These are phyloP conservation scores for Trichoderma hamatum DNA, from an alignment of 2,329 filamentous ascomycete species.

Conservation along the genomic window DNA sequence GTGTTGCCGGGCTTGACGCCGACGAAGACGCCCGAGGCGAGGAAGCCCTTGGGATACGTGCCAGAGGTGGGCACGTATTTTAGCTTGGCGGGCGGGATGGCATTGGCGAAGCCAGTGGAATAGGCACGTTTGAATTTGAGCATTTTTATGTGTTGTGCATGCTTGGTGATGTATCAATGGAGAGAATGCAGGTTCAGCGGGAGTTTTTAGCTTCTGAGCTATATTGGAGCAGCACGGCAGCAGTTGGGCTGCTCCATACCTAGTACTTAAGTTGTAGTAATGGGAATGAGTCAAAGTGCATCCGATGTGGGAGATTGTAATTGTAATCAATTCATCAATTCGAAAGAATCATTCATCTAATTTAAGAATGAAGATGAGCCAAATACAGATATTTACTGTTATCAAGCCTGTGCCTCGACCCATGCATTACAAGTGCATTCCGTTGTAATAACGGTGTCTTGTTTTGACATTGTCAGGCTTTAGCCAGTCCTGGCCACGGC, in stretches of 20 bases:
- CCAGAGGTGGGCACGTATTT: slow-evolving; percentile 87
- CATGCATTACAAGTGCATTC: no score
- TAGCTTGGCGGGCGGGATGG: slow-evolving; percentile 76
- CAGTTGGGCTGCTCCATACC: background rate
- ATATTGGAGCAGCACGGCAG: background rate
- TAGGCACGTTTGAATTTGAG: slow-evolving; percentile 44
- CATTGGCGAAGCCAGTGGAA: slow-evolving; percentile 37
- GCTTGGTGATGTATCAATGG: slow-evolving; percentile 12
- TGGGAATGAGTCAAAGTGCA: slow-evolving; percentile 14
- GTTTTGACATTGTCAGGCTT: background rate
- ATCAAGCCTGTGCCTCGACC: background rate
- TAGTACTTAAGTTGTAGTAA: no score
- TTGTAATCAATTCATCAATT: no score
- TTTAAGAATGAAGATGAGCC: background rate
- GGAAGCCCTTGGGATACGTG: slow-evolving; percentile 88
- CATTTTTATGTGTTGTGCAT: slow-evolving; percentile 12
- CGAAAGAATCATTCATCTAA: no score
- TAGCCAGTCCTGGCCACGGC: background rate
- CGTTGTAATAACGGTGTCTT: no score
- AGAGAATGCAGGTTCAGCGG: background rate
- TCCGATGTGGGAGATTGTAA: background rate
- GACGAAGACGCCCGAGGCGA: slow-evolving; percentile 82
- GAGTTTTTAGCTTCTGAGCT: slow-evolving; percentile 11
- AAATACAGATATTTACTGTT: background rate
- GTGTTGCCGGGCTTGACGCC: slow-evolving; percentile 94